Conservation (phyloP, 257 asterid genomes). For the Eucommia ulmoides region DNA sequence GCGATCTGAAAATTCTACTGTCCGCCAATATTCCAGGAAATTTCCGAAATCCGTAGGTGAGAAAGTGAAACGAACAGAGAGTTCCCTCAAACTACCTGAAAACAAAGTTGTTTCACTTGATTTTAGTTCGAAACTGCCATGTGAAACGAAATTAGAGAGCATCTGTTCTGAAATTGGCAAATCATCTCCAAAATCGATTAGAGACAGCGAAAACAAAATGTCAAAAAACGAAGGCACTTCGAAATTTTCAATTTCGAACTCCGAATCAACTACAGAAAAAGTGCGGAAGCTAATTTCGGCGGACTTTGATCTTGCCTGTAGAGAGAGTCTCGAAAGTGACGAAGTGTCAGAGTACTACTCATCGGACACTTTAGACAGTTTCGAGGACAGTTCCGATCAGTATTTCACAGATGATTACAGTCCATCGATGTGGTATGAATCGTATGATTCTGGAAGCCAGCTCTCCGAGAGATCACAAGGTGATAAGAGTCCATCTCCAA, state of each 20-base stretch:
- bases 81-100: conserved; percentile 7
- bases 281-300: conserved; percentile 11
- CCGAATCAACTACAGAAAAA: background rate
- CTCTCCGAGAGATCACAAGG: conserved; percentile 58
- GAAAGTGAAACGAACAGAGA: conserved; percentile 4
- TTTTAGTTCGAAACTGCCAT: conserved; percentile 7
- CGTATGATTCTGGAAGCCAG: conserved; percentile 85
- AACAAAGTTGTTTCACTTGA: conserved; percentile 21
- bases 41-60: conserved; percentile 14
- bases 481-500: conserved; percentile 50
- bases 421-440: conserved; percentile 48
- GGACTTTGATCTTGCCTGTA: conserved; percentile 57
- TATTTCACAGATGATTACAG: conserved; percentile 46
- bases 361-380: conserved; percentile 26
- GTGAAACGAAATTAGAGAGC: conserved; percentile 4
- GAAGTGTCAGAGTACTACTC: conserved; percentile 15
- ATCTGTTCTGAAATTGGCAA: too few species aligned
- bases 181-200: conserved; percentile 13
- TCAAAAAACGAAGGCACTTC: conserved; percentile 17
- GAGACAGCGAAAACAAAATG: conserved; percentile 16
- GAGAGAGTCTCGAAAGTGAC: conserved; percentile 57
- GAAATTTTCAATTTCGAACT: background rate
- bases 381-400: conserved; percentile 27
- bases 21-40: conserved; percentile 9
- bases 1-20: conserved; percentile 10